These are phyloP conservation scores for Schoenoplectus triqueter DNA, from an alignment of 202 grass and related monocot species.

Conservation along the genomic window DNA sequence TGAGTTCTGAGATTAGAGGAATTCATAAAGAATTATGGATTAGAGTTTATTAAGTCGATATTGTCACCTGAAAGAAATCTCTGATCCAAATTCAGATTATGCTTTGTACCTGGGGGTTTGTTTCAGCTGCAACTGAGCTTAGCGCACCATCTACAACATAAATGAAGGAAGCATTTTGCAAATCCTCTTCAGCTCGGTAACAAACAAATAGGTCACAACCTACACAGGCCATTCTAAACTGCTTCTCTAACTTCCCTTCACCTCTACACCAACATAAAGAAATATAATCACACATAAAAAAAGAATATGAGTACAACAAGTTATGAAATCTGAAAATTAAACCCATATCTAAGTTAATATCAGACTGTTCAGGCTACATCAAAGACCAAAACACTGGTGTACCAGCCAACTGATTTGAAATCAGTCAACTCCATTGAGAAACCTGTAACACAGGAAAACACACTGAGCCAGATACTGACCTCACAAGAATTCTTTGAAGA, in stretches of 20 bases:
- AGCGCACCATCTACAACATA: constrained; percentile 94
- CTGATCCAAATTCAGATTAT: not conserved
- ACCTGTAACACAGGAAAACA: not conserved
- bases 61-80: not conserved
- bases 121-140: constrained; percentile 80
- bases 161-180: constrained; percentile 77
- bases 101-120: constrained; percentile 85
- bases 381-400: no score
- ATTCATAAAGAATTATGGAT: no score
- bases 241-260: constrained; percentile 91
- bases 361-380: no score
- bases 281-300: constrained; percentile 27
- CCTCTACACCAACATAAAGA: constrained; percentile 55
- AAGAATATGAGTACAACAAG: not conserved
- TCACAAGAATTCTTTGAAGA: not conserved
- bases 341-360: not conserved
- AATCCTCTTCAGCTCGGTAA: constrained; percentile 93
- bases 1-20: no score
- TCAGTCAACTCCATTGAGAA: not conserved
- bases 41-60: not conserved
- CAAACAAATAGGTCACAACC: constrained; percentile 94
- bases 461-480: not conserved
- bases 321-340: not conserved
- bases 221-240: constrained; percentile 87
- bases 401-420: not conserved